phyloP scores from a whole-genome alignment of 768 basidiomycete genomes.

The Boletellus ananiceps region DNA sequence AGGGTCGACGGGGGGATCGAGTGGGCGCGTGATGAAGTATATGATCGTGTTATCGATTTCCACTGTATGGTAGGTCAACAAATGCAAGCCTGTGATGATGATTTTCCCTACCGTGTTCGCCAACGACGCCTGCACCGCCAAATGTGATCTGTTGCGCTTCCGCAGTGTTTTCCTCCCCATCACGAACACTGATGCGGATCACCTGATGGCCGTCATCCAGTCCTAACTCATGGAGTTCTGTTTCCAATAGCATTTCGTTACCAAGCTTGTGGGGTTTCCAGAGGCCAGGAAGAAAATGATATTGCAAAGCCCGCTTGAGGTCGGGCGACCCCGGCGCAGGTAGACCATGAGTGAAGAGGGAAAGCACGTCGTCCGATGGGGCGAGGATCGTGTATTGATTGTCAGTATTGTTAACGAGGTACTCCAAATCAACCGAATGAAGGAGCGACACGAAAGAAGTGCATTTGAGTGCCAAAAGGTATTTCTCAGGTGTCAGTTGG shows the following conservation, averaged over 20 bases:
- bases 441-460: constrained; percentile 85
- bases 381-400: constrained; percentile 85
- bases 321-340: constrained; percentile 65
- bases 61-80: constrained; percentile 41
- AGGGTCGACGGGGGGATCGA: constrained; percentile 78
- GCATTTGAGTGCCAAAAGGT: constrained; percentile 88
- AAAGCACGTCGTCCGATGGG: constrained; percentile 80
- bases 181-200: constrained; percentile 58
- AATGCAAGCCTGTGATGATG: neutral
- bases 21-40: constrained; percentile 82
- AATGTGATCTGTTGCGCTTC: constrained; percentile 63
- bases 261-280: constrained; percentile 67
- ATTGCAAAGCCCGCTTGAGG: constrained; percentile 68
- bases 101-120: constrained; percentile 59
- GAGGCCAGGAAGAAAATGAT: constrained; percentile 87
- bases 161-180: constrained; percentile 43
- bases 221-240: constrained; percentile 68
- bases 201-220: constrained; percentile 69
- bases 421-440: constrained; percentile 72
- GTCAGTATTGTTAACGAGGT: constrained; percentile 66
- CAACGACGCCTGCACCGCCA: constrained; percentile 76
- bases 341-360: constrained; percentile 47
- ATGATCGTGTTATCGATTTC: constrained; percentile 73
- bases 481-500: constrained; percentile 89
- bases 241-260: constrained; percentile 74